Evolutionary conservation across 805 yeast species (phyloP), one percentile per base, ranked within the genome.

Genomic region (Metschnikowia cubensis): DNA sequence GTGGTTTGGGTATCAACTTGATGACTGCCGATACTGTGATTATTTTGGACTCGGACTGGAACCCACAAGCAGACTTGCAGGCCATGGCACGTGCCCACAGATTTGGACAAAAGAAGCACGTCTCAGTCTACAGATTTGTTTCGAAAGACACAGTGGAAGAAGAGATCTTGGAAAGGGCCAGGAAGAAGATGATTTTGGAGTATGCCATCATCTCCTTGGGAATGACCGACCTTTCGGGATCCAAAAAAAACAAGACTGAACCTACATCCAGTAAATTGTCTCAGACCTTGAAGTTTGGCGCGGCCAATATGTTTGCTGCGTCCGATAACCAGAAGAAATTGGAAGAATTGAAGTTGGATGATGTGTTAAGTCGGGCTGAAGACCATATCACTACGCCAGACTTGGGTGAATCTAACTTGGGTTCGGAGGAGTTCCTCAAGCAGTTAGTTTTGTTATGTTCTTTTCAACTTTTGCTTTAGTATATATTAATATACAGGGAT

Each of bases 61-160:
- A 94, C 65, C 99, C 99, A 0, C 99, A 94, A 68, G 99, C 99
- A 0, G 99, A 94, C 77, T 75, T 94, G 61, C 99, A 94, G 70
- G 99, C 99, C 1, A 94, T 94, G 99, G 99, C 99, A 0, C 83
- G 99, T 70, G 99, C 99, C 2, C 99, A 94, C 71, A 84, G 99
- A 75, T 94, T 94, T 65, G 99, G 99, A n/a, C 99, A 94, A 68
- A 94, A 91, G 69, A 90, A 89, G 61, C 99, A 94, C 69, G 99
- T 94, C 35, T 89, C 89, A 83, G 98, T 94, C 15, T 94, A 94
- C 66, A 77, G 99, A 64, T 88, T 94, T 72, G 98, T 94, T n/a
- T 86, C 96, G 51, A 94, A 94, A 62, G 99, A 94, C 62, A 94
- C 99, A 0, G 96, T 94, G 13, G 99, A 94, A 68, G 99, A 94